Conservation (phyloP, 208 protist genomes). For the Acanthamoeba triangularis region DNA sequence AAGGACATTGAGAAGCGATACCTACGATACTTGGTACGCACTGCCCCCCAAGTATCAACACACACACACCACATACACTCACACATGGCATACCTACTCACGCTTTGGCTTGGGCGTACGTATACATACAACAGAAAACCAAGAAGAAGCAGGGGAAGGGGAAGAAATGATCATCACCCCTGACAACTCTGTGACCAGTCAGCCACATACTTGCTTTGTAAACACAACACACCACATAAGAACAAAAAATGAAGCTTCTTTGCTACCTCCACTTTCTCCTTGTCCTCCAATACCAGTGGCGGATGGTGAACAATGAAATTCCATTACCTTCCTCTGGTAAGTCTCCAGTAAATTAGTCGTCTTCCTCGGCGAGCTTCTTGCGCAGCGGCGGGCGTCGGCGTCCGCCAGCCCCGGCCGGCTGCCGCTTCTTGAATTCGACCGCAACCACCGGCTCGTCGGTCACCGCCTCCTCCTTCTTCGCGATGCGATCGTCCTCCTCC, state of each 20-base stretch:
- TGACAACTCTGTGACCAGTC: no score
- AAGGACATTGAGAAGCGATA: conserved; percentile 4
- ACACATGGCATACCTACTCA: no score
- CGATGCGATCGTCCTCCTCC: conserved; percentile 29
- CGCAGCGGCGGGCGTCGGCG: not conserved
- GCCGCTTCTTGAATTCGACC: conserved; percentile 31
- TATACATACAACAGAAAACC: not conserved
- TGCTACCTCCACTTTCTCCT: no score
- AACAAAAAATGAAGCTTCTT: no score
- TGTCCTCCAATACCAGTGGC: no score
- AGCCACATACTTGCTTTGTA: no score
- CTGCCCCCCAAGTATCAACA: not conserved
- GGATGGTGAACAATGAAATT: no score
- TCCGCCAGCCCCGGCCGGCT: not conserved
- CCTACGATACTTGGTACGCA: conserved; percentile 18
- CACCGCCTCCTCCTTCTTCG: conserved; percentile 9
- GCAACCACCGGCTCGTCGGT: not conserved
- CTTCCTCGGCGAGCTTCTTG: not conserved
- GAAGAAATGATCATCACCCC: conserved; percentile 25
- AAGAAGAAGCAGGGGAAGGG: conserved; percentile 42
- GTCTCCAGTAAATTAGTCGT: no score
- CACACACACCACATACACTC: no score
- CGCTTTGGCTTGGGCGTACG: not conserved
- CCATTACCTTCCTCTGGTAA: no score
- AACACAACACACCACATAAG: no score